A percentile compares a stretch with the other conserved stretches of the same genome.
phyloP scores from a whole-genome alignment of 2,329 filamentous ascomycete species.

The Canariomyces notabilis region DNA sequence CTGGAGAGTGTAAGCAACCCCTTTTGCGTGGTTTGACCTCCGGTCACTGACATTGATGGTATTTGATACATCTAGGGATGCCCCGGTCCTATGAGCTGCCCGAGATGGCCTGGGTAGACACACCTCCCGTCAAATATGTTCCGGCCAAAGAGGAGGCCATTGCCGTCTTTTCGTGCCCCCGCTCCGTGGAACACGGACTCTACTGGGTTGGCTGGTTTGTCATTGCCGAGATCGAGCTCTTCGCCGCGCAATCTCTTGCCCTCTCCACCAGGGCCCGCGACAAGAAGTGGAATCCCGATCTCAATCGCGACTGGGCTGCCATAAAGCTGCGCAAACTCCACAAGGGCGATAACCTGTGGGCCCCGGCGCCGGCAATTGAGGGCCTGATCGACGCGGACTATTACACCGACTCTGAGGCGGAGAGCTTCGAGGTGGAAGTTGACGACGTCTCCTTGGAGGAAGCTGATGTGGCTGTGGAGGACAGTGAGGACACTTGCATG shows the following conservation, averaged over 20 bases:
- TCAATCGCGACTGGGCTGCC: not conserved
- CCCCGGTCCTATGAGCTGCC: not conserved
- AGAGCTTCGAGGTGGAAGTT: not conserved
- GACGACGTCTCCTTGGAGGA: too few relatives aligned
- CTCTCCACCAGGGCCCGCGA: not conserved
- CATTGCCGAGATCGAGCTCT: conserved; percentile 10
- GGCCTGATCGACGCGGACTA: not conserved
- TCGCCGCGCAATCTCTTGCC: conserved; percentile 8
- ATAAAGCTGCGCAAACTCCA: not conserved
- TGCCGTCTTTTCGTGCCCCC: conserved; percentile 1
- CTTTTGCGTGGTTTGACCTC: too few relatives aligned
- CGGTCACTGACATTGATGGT: too few relatives aligned
- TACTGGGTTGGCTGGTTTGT: conserved; percentile 8
- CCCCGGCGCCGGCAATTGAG: too few relatives aligned
- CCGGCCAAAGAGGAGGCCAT: not conserved
- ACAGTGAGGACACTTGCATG: too few relatives aligned
- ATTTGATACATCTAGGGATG: too few relatives aligned
- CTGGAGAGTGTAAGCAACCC: conserved; percentile 9
- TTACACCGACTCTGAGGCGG: not conserved
- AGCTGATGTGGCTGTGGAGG: too few relatives aligned
- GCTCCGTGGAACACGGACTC: not conserved
- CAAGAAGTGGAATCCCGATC: not conserved
- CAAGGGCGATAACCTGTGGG: not conserved
- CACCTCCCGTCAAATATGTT: conserved; percentile 7
- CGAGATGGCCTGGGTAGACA: conserved; percentile 1